Base-by-base conservation (phyloP, 441 rosid species). In the Erodium chrysanthum region DNA sequence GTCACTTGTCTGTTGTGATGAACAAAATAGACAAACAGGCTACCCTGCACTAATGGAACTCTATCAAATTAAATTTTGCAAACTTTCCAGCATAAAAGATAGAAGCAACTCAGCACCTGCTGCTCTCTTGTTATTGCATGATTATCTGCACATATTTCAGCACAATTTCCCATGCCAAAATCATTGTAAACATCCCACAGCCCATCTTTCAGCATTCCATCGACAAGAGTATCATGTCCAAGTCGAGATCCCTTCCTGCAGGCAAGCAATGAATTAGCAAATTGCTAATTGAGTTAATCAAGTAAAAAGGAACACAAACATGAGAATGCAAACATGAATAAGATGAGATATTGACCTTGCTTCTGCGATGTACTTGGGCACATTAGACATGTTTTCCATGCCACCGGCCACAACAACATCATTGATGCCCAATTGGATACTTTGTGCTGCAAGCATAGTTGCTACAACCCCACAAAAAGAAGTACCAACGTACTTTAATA, bases 311-410 rank as follows among this genome's bases (percentile, higher is more conserved):
- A 29, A 29, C 5, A 29, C 33, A 29, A 29, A 35, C 62, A 37
- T 4, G 44, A 37, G 44, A 37, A 52, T 15, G 46, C 31, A 69
- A 70, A 25, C 14, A 44, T 17, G 21, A 56, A 56, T 12, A 21
- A 25, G n/a, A 52, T 40, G 18, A 7, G 54, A 56, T 64, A 69
- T 52, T 31, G 73, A 89, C 98, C 98, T 91, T 46, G 96, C 99
- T 79, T 91, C 97, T 40, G 88, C 89, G 46, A 94, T 56, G 73
- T 94, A 94, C 68, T 94, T 94, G n/a, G 96, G 99, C 20, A 72
- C 87, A 76, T 84, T 94, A 9, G 99, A 94, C 97, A 94, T 94
- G 85, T 84, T 91, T 78, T 94, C 97, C 97, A 89, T 94, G 79
- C 99, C 99, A 75, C 97, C 97, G 20, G 99, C 92, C 72, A 94